These are phyloP conservation scores for Linnemannia schmuckeri DNA, from an alignment of 192 early-diverging fungal genomes.

Conservation along the genomic window DNA sequence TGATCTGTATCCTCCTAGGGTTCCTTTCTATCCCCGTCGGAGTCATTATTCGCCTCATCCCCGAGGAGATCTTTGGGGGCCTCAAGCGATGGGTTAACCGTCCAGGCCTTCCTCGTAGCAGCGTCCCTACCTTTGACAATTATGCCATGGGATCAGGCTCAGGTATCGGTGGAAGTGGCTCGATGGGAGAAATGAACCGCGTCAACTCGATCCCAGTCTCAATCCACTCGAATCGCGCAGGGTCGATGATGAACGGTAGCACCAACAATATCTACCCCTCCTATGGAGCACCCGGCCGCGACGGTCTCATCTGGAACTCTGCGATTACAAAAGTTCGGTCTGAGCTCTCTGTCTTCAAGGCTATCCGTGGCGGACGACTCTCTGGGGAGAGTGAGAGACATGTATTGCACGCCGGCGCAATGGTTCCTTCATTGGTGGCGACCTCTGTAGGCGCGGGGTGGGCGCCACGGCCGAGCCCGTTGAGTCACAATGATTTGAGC, in stretches of 20 bases:
- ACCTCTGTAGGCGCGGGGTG: conserved; percentile 60
- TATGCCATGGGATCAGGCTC: background rate
- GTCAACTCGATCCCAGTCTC: conserved; percentile 38
- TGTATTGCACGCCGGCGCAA: conserved; percentile 55
- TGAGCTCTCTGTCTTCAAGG: conserved; percentile 52
- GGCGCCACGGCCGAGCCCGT: conserved; percentile 28
- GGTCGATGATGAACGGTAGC: conserved; percentile 16
- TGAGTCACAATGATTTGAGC: background rate
- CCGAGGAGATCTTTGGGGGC: conserved; percentile 69
- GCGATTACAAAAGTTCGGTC: conserved; percentile 54
- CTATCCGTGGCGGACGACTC: conserved; percentile 59
- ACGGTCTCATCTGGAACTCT: conserved; percentile 61
- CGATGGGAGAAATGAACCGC: conserved; percentile 21
- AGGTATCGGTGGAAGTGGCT: background rate
- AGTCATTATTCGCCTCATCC: conserved; percentile 87
- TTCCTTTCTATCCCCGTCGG: conserved; percentile 87
- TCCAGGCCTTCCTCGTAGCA: background rate
- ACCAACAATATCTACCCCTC: background rate
- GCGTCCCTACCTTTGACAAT: conserved; percentile 25
- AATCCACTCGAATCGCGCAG: conserved; percentile 32
- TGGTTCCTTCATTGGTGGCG: conserved; percentile 59
- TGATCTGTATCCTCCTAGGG: conserved; percentile 84
- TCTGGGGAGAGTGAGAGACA: conserved; percentile 13
- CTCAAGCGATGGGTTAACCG: conserved; percentile 42
- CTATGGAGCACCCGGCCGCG: conserved; percentile 24